These are phyloP conservation scores for Exophiala sp. DNA, from an alignment of 2,329 filamentous ascomycete genomes.

Conservation along the genomic window DNA sequence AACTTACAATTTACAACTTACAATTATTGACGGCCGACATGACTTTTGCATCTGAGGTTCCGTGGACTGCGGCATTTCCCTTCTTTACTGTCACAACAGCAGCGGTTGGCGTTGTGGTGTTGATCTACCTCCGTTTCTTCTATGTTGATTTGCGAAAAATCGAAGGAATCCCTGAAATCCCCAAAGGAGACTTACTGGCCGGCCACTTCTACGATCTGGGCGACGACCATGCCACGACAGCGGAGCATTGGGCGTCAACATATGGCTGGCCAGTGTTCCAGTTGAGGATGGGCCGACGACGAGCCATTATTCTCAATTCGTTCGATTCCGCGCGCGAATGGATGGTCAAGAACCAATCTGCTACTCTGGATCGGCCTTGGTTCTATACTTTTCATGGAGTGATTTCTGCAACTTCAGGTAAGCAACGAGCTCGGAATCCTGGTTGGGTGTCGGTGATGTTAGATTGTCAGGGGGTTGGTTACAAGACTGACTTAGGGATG, in stretches of 20 bases:
- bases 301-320: slow-evolving; percentile 11
- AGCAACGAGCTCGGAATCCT: no score
- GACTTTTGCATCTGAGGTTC: no score
- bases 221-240: slow-evolving; percentile 16
- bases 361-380: slow-evolving; percentile 13
- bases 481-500: no score
- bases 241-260: slow-evolving; percentile 8
- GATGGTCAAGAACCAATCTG: slow-evolving; percentile 15
- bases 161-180: slow-evolving; percentile 15
- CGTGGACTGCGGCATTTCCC: no score
- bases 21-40: no score
- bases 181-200: slow-evolving; percentile 4
- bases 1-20: no score
- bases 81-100: no score
- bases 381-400: slow-evolving; percentile 19
- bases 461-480: no score
- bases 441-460: no score
- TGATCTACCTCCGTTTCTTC: slow-evolving; percentile 6
- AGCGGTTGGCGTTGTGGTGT: no score
- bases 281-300: slow-evolving; percentile 7
- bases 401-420: slow-evolving; percentile 12
- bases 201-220: slow-evolving; percentile 16
- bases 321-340: slow-evolving; percentile 14
- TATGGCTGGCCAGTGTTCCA: slow-evolving; percentile 16
- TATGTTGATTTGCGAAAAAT: slow-evolving; percentile 13